A percentile compares a stretch with the other conserved stretches of the same genome.
Evolutionary conservation across 768 basidiomycete genomes (phyloP).

Genomic region (Udeniomyces megalosporus): DNA sequence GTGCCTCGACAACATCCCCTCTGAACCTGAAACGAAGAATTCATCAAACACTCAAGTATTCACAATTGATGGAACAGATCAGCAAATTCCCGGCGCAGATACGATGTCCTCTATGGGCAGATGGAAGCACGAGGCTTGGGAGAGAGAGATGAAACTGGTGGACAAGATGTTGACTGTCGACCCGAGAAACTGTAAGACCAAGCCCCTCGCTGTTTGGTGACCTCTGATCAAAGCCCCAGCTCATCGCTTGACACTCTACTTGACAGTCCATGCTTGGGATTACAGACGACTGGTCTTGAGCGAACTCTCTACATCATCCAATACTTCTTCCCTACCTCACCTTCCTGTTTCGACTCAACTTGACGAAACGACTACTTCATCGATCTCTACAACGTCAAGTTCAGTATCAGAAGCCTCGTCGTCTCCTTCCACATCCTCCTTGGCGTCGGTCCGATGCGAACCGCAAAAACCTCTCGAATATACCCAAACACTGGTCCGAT

Average conservation of each 20-base stretch:
- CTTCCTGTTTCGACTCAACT: too few relatives aligned
- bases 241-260: too few relatives aligned
- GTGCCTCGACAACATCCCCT: conserved; percentile 77
- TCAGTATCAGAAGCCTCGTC: too few relatives aligned
- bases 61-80: too few relatives aligned
- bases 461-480: too few relatives aligned
- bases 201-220: background rate
- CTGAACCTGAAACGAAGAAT: conserved; percentile 36
- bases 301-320: conserved; percentile 35
- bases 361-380: too few relatives aligned
- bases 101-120: background rate
- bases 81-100: too few relatives aligned
- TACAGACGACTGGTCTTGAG: conserved; percentile 75
- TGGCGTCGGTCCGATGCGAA: too few relatives aligned
- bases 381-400: background rate
- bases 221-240: too few relatives aligned
- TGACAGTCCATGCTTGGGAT: conserved; percentile 78
- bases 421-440: background rate
- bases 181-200: conserved; percentile 70
- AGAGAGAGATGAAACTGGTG: conserved; percentile 65
- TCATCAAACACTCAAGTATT: conserved; percentile 24
- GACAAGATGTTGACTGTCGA: conserved; percentile 88
- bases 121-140: conserved; percentile 76
- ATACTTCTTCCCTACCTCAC: too few relatives aligned
- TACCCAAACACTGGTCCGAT: too few relatives aligned